phyloP scores from a whole-genome alignment of 164 flowering plant species.

The Platanus orientalis region DNA sequence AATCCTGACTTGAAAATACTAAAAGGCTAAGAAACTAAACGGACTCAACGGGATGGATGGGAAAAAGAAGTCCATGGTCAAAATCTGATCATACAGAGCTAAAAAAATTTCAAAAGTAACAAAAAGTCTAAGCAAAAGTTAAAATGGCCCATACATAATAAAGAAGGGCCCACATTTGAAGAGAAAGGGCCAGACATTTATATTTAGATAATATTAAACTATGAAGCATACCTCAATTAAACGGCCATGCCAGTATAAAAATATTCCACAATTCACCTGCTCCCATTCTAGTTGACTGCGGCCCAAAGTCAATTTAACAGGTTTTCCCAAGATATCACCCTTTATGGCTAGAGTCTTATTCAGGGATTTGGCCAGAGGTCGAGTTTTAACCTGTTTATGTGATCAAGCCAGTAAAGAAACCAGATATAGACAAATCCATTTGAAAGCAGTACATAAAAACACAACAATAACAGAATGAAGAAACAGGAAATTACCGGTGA shows the following conservation, averaged over 20 bases:
- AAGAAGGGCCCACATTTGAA: too few species aligned
- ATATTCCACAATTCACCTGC: conserved; percentile 50
- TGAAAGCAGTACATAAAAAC: not conserved
- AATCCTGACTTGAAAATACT: too few species aligned
- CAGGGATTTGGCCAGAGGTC: conserved; percentile 51
- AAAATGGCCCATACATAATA: too few species aligned
- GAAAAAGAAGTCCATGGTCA: too few species aligned
- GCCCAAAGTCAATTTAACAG: conserved; percentile 47
- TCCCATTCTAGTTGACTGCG: conserved; percentile 52
- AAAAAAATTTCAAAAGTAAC: too few species aligned
- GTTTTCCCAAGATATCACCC: conserved; percentile 34
- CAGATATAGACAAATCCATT: not conserved
- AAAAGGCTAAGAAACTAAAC: too few species aligned
- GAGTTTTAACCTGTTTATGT: conserved; percentile 43
- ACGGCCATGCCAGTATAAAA: conserved; percentile 70
- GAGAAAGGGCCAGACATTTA: too few species aligned
- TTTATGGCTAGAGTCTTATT: conserved; percentile 29
- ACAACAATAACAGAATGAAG: not conserved
- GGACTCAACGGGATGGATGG: too few species aligned
- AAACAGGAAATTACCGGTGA: conserved; percentile 37
- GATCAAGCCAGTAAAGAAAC: not conserved
- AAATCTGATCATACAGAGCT: too few species aligned
- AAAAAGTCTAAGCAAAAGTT: too few species aligned
- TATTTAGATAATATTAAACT: too few species aligned
- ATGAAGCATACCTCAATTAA: conserved; percentile 55